These are phyloP conservation scores for Torulaspora franciscae DNA, from an alignment of 805 yeast genomes.

Conservation along the genomic window DNA sequence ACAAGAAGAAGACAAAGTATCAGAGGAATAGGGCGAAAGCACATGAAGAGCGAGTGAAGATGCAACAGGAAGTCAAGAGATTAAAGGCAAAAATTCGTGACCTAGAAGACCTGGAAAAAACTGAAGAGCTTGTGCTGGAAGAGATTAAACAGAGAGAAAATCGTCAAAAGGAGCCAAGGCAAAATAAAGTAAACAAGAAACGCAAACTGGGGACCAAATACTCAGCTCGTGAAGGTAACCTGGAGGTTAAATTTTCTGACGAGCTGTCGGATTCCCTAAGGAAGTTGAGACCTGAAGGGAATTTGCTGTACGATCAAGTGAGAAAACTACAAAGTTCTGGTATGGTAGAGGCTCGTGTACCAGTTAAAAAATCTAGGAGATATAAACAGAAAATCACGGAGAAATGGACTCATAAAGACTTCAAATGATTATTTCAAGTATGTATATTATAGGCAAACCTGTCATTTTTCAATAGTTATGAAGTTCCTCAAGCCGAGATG, in stretches of 20 bases:
- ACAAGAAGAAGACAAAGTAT: conserved; percentile 68
- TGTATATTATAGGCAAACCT: conserved; percentile 3
- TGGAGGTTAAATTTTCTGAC: conserved; percentile 79
- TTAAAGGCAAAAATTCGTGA: conserved; percentile 59
- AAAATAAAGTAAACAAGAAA: conserved; percentile 26
- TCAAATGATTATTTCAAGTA: conserved; percentile 43
- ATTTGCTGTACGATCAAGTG: conserved; percentile 75
- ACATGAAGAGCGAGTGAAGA: conserved; percentile 52
- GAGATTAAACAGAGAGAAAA: conserved; percentile 8
- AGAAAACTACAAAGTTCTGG: conserved; percentile 79
- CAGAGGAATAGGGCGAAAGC: conserved; percentile 68
- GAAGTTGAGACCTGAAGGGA: conserved; percentile 86
- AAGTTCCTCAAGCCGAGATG: background rate
- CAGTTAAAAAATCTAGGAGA: conserved; percentile 54
- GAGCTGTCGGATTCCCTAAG: conserved; percentile 84
- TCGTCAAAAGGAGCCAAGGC: conserved; percentile 18
- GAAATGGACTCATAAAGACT: conserved; percentile 91
- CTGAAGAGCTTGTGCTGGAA: conserved; percentile 30
- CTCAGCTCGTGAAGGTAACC: conserved; percentile 43
- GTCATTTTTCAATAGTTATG: background rate
- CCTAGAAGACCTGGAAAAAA: conserved; percentile 44
- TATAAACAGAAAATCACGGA: conserved; percentile 75
- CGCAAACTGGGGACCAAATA: conserved; percentile 44
- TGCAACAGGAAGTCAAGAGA: conserved; percentile 53
- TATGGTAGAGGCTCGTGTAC: conserved; percentile 77